A percentile compares a stretch with the other conserved stretches of the same genome.
Conservation (phyloP, 1,139 yeast species). For the Scheffersomyces segobiensis region DNA sequence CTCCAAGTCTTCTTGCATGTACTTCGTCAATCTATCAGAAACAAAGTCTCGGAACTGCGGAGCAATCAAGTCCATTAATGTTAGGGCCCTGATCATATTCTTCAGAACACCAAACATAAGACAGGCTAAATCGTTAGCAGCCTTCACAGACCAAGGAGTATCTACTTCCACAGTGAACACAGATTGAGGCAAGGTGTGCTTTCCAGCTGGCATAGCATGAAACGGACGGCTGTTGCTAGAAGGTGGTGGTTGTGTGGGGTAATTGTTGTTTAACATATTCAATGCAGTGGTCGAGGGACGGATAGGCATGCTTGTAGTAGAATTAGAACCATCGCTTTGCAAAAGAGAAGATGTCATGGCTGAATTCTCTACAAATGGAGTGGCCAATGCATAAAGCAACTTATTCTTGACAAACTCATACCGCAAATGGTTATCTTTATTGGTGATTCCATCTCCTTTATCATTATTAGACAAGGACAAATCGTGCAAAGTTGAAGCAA, state of each 20-base stretch:
- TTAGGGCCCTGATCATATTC: conserved; percentile 58
- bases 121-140: conserved; percentile 89
- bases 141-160: conserved; percentile 79
- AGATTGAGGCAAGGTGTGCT: conserved; percentile 73
- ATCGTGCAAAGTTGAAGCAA: conserved; percentile 58
- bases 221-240: conserved; percentile 41
- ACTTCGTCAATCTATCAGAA: conserved; percentile 49
- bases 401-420: conserved; percentile 51
- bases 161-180: conserved; percentile 76
- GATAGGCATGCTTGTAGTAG: conserved; percentile 12
- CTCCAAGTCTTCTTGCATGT: conserved; percentile 17
- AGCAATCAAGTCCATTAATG: conserved; percentile 75
- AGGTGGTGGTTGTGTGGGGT: conserved; percentile 5
- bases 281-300: conserved; percentile 32
- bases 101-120: conserved; percentile 81
- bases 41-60: conserved; percentile 72
- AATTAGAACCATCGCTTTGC: conserved; percentile 10
- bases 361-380: conserved; percentile 67
- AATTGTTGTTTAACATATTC: conserved; percentile 19
- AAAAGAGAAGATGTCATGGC: conserved; percentile 44
- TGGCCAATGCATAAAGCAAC: conserved; percentile 66
- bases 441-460: conserved; percentile 14
- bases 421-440: conserved; percentile 19
- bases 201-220: conserved; percentile 63
- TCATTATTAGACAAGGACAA: conserved; percentile 42